These are phyloP conservation scores for Camellia sinensis DNA, from an alignment of 148 eudicot genomes.

Conservation along the genomic window DNA sequence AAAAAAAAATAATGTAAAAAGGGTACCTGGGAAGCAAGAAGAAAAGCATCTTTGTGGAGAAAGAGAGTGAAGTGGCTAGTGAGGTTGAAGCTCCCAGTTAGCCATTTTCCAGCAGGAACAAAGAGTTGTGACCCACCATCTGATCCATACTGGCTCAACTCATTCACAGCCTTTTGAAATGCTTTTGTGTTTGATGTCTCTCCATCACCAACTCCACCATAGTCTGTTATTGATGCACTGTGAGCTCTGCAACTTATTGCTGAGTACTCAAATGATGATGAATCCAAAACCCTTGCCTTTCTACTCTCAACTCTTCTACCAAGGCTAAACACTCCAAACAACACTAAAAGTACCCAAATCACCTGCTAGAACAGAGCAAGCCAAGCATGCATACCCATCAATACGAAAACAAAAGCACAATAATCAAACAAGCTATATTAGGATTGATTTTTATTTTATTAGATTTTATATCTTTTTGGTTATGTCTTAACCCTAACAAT, in stretches of 20 bases:
- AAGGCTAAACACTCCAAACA: conserved; percentile 14
- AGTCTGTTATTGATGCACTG: conserved; percentile 67
- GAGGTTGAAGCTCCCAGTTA: conserved; percentile 85
- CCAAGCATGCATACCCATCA: no score
- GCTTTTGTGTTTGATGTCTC: conserved; percentile 64
- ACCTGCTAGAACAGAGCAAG: conserved; percentile 15
- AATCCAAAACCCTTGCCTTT: conserved; percentile 27
- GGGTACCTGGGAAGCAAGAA: conserved; percentile 83
- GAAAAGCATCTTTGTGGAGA: conserved; percentile 78
- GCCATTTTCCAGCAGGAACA: conserved; percentile 85
- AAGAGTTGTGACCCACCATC: conserved; percentile 77
- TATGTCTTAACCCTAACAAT: no score
- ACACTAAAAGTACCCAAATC: conserved; percentile 16
- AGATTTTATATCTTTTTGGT: no score
- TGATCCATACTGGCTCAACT: conserved; percentile 48
- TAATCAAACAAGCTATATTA: no score
- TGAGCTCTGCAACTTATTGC: conserved; percentile 80
- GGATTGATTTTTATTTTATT: no score
- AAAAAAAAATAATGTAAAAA: background rate
- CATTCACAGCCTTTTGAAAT: conserved; percentile 52
- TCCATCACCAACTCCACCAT: conserved; percentile 90
- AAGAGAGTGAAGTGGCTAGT: conserved; percentile 88
- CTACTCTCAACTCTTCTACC: conserved; percentile 36
- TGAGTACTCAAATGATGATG: conserved; percentile 38
- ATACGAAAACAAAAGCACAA: no score